These are phyloP conservation scores for Trichophyton rubrum DNA, from an alignment of 2,329 filamentous ascomycete genomes.

Conservation along the genomic window DNA sequence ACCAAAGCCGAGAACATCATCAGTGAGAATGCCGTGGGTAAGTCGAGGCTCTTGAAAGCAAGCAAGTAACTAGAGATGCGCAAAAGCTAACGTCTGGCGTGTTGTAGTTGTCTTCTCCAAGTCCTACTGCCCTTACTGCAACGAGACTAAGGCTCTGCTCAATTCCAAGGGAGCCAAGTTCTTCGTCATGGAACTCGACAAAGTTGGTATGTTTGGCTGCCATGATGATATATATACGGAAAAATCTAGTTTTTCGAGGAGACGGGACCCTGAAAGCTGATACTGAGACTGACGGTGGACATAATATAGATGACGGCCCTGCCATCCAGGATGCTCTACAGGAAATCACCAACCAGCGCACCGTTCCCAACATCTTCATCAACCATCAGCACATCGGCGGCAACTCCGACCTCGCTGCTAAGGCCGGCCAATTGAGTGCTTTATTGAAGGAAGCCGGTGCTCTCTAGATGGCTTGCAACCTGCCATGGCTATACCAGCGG, in stretches of 20 bases:
- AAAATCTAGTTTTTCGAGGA: background rate
- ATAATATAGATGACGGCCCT: constrained; percentile 57
- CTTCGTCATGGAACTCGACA: constrained; percentile 68
- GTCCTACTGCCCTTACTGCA: constrained; percentile 91
- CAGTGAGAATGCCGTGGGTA: constrained; percentile 75
- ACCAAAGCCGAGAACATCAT: constrained; percentile 76
- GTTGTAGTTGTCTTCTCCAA: constrained; percentile 81
- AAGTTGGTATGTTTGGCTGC: constrained; percentile 51
- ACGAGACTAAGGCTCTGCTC: constrained; percentile 62
- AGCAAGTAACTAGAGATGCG: background rate
- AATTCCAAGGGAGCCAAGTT: constrained; percentile 58
- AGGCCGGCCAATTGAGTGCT: constrained; percentile 49
- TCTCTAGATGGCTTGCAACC: constrained; percentile 28
- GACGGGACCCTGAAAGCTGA: background rate
- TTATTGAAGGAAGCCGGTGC: constrained; percentile 55
- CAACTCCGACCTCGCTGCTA: constrained; percentile 73
- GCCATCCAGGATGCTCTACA: constrained; percentile 73
- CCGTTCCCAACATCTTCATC: constrained; percentile 95
- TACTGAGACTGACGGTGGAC: background rate
- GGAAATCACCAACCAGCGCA: constrained; percentile 69
- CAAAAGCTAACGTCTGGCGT: background rate
- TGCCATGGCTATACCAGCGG: background rate
- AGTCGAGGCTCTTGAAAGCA: constrained; percentile 23
- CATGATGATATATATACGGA: background rate
- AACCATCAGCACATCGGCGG: constrained; percentile 82